A percentile compares a stretch with the other conserved stretches of the same genome.
Conservation (phyloP, 2,329 filamentous ascomycete genomes). For the Chaetomiaceae sp. region DNA sequence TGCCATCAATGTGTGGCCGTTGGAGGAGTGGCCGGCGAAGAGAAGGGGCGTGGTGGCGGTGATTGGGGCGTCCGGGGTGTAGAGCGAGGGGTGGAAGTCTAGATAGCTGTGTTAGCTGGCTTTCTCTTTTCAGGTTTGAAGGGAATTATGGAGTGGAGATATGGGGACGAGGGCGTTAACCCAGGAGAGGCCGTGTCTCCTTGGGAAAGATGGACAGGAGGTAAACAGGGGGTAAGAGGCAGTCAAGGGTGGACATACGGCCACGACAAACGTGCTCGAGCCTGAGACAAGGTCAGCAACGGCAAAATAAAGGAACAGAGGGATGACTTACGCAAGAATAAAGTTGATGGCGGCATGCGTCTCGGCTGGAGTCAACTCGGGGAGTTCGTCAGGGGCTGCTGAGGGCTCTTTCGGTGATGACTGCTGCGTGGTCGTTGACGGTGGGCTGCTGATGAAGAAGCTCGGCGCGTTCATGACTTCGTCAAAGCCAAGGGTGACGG, state of each 20-base stretch:
- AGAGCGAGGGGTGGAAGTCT: constrained; percentile 42
- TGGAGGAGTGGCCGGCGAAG: constrained; percentile 1
- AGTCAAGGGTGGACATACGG: too few species aligned
- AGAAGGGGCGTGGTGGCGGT: constrained; percentile 25
- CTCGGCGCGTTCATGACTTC: constrained; percentile 39
- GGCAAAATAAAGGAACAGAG: too few species aligned
- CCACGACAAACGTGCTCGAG: constrained; percentile 52
- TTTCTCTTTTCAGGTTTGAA: too few species aligned
- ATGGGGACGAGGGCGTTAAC: too few species aligned
- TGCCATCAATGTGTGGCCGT: constrained; percentile 44
- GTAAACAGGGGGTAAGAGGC: too few species aligned
- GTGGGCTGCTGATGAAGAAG: constrained; percentile 37
- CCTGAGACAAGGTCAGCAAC: constrained; percentile 27
- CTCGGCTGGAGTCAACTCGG: constrained; percentile 35
- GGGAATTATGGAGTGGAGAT: too few species aligned
- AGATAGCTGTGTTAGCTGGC: too few species aligned
- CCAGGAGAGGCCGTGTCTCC: too few species aligned
- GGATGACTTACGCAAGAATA: constrained; percentile 44
- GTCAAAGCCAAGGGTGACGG: constrained; percentile 40
- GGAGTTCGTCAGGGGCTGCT: constrained; percentile 10
- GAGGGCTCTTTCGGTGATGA: background rate
- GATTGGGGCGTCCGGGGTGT: constrained; percentile 29
- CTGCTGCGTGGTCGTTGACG: background rate
- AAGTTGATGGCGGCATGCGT: constrained; percentile 49
- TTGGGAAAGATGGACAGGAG: too few species aligned